A percentile compares a stretch with the other conserved stretches of the same genome.
These are phyloP conservation scores for Lyophyllum semitale DNA, from an alignment of 768 basidiomycete species.

Conservation along the genomic window DNA sequence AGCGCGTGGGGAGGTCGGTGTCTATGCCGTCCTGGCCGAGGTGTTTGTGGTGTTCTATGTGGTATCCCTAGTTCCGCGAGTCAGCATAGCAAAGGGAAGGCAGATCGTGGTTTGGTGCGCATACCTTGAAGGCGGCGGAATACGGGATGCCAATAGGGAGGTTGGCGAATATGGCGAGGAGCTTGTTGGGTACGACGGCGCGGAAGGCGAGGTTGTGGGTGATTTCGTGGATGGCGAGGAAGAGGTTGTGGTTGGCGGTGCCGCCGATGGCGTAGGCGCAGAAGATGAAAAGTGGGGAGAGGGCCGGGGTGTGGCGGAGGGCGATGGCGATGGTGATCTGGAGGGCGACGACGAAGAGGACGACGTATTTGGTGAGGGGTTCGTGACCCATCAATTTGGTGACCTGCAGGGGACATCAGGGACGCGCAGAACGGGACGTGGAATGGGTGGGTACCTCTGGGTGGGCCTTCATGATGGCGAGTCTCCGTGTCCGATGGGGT, in stretches of 20 bases:
- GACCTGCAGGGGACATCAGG: constrained; percentile 51
- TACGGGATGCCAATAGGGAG: constrained; percentile 94
- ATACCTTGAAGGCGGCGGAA: constrained; percentile 91
- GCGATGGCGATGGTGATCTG: constrained; percentile 68
- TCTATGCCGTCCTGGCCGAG: constrained; percentile 96
- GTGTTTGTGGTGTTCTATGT: constrained; percentile 96
- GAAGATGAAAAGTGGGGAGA: constrained; percentile 72
- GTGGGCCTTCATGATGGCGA: constrained; percentile 91
- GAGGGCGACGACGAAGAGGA: constrained; percentile 76
- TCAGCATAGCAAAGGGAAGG: not conserved
- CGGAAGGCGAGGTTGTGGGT: constrained; percentile 96
- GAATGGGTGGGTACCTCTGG: constrained; percentile 63
- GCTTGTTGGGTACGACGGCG: constrained; percentile 79
- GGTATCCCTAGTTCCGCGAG: constrained; percentile 63
- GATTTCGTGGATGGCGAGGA: constrained; percentile 98
- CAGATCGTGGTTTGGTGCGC: not conserved
- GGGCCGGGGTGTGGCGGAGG: constrained; percentile 68
- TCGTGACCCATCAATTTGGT: constrained; percentile 97
- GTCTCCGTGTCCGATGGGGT: constrained; percentile 86
- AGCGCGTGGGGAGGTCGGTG: constrained; percentile 86
- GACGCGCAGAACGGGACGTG: not conserved
- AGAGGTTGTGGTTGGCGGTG: constrained; percentile 96
- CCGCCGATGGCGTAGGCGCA: constrained; percentile 88
- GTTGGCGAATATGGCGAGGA: constrained; percentile 89
- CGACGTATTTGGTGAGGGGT: constrained; percentile 87